These are phyloP conservation scores for Capsicum chinense DNA, from an alignment of 257 asterid species.

Conservation along the genomic window DNA sequence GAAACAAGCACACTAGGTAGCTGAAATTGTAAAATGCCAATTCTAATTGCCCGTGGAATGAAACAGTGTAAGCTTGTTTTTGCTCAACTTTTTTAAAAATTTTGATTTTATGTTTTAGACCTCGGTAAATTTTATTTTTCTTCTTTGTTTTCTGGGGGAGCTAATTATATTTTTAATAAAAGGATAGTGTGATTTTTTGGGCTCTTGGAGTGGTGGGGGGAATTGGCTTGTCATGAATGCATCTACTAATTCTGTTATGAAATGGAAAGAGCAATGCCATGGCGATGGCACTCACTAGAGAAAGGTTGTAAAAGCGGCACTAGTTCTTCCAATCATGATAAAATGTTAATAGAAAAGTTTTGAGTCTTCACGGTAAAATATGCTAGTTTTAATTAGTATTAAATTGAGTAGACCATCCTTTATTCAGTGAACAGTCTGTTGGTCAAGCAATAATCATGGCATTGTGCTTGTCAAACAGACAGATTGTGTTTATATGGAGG, in stretches of 20 bases:
- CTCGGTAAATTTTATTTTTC: neutral
- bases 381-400: slow-evolving; percentile 6
- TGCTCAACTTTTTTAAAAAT: neutral
- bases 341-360: neutral
- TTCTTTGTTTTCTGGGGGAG: neutral
- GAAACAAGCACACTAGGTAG: neutral
- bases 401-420: neutral
- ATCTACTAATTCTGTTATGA: neutral
- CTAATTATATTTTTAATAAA: neutral
- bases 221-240: neutral
- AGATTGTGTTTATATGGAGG: neutral
- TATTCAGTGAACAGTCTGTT: neutral
- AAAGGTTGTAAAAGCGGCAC: neutral
- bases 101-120: neutral
- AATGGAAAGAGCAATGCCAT: slow-evolving; percentile 5
- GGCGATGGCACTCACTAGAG: neutral
- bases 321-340: neutral
- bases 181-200: neutral
- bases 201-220: neutral
- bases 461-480: slow-evolving; percentile 15
- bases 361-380: neutral
- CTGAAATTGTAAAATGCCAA: neutral
- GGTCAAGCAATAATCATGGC: neutral
- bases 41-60: neutral
- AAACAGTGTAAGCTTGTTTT: neutral